Conservation (phyloP, 106 monocot species). For the Hemerocallis citrina region DNA sequence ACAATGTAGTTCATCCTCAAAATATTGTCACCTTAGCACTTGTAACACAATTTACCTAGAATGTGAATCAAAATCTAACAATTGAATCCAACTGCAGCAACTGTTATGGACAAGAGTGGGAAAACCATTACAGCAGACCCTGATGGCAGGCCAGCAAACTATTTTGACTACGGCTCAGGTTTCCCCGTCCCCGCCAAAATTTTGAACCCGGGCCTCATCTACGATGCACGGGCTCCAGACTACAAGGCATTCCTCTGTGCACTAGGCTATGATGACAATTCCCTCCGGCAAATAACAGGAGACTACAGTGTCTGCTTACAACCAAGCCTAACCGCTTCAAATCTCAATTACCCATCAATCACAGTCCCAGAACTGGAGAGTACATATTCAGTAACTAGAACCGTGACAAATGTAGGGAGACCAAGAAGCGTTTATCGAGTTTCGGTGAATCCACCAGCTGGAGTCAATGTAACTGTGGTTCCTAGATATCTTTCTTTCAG, state of each 20-base stretch:
- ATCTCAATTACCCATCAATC: conserved; percentile 78
- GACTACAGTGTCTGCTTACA: conserved; percentile 33
- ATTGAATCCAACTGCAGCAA: conserved; percentile 35
- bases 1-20: too few relatives aligned
- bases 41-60: too few relatives aligned
- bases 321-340: conserved; percentile 9
- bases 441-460: conserved; percentile 25
- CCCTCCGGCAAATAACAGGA: conserved; percentile 45
- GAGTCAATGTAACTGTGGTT: conserved; percentile 46
- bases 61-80: conserved; percentile 1
- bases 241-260: conserved; percentile 71
- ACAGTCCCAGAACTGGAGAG: conserved; percentile 41
- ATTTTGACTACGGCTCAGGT: conserved; percentile 75
- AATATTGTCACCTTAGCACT: too few relatives aligned
- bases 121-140: conserved; percentile 48
- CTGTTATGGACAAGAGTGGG: conserved; percentile 41
- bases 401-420: conserved; percentile 72
- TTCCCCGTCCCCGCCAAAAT: conserved; percentile 42
- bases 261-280: conserved; percentile 43
- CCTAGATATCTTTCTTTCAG: conserved; percentile 44
- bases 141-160: conserved; percentile 37
- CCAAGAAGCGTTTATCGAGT: conserved; percentile 35
- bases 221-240: conserved; percentile 46
- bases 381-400: conserved; percentile 32
- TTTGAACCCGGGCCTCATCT: conserved; percentile 67